phyloP scores from a whole-genome alignment of 306 rosid species.

The Pyrus betulifolia region DNA sequence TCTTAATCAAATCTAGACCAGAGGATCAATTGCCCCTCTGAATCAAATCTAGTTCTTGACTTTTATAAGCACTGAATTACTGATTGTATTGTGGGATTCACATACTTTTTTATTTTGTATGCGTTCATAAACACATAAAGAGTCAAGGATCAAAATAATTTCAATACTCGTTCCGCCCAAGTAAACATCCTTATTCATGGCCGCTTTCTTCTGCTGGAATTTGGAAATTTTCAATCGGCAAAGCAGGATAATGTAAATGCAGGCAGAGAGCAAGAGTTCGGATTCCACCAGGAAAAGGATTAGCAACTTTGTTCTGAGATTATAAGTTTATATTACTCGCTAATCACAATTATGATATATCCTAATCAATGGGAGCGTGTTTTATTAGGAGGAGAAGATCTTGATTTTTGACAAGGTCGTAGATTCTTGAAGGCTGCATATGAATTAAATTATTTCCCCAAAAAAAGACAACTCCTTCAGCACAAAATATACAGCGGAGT shows the following conservation, averaged over 20 bases:
- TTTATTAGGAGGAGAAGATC: background rate
- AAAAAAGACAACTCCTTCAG: background rate
- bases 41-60: background rate
- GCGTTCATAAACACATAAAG: background rate
- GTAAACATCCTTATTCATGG: background rate
- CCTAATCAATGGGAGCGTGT: background rate
- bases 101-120: too few species aligned
- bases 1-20: too few species aligned
- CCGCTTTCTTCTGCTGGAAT: background rate
- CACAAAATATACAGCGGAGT: background rate
- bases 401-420: background rate
- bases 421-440: background rate
- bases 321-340: background rate
- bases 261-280: background rate
- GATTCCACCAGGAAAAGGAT: background rate
- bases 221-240: background rate
- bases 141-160: too few species aligned
- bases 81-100: background rate
- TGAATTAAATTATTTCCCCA: background rate
- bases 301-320: background rate
- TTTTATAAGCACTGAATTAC: too few species aligned
- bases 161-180: background rate
- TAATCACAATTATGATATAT: background rate
- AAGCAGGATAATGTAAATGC: background rate
- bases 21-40: too few species aligned